phyloP scores from a whole-genome alignment of 169 alveolate genomes.

The Plasmodium vivax region DNA sequence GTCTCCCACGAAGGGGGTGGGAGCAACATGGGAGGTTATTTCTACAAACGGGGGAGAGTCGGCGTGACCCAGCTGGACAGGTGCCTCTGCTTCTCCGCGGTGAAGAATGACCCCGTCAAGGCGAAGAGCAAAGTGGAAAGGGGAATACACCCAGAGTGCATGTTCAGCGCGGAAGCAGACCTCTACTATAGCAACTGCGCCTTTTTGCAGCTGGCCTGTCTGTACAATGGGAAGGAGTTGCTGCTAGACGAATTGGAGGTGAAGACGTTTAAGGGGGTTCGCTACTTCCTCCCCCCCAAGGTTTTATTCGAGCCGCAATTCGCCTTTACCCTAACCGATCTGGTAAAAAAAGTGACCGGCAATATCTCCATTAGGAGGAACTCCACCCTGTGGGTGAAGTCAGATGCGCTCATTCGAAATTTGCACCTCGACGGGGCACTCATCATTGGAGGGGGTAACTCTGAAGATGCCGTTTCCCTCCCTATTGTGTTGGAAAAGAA shows the following conservation, averaged over 20 bases:
- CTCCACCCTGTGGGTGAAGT: constrained; percentile 54
- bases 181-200: constrained; percentile 82
- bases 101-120: constrained; percentile 85
- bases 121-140: constrained; percentile 81
- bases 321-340: constrained; percentile 55
- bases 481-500: constrained; percentile 52
- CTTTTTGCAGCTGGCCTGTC: constrained; percentile 83
- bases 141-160: constrained; percentile 85
- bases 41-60: constrained; percentile 78
- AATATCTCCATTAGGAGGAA: constrained; percentile 28
- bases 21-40: background rate
- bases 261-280: constrained; percentile 25
- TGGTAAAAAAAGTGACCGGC: constrained; percentile 57
- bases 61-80: constrained; percentile 88
- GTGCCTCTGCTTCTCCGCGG: constrained; percentile 89
- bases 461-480: background rate
- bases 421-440: constrained; percentile 36
- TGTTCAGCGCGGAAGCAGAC: constrained; percentile 88
- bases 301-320: constrained; percentile 60
- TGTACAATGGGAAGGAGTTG: constrained; percentile 67
- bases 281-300: constrained; percentile 57
- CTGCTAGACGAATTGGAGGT: constrained; percentile 14
- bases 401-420: constrained; percentile 53
- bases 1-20: background rate
- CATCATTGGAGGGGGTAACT: constrained; percentile 18